These are phyloP conservation scores for Fulvia fulva DNA, from an alignment of 2,329 filamentous ascomycete species.

Conservation along the genomic window DNA sequence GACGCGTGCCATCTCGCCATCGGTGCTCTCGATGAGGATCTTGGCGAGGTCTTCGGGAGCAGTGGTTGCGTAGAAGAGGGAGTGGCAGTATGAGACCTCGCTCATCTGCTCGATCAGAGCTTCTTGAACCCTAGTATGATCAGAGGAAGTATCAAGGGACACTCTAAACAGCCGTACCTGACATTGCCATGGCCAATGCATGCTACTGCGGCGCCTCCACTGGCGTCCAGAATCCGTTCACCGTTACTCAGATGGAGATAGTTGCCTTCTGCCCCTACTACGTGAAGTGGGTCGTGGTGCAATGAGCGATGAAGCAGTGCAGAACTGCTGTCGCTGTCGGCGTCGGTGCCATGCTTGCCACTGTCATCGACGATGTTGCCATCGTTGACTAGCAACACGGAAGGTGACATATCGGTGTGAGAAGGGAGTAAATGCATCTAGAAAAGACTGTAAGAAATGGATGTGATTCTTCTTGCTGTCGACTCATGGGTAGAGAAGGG, in stretches of 20 bases:
- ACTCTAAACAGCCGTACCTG: constrained; percentile 33
- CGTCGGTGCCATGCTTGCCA: constrained; percentile 1
- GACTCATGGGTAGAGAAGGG: neutral
- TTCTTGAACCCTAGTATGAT: constrained; percentile 44
- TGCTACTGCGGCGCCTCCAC: constrained; percentile 68
- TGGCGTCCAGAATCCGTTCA: constrained; percentile 64
- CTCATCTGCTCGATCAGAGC: constrained; percentile 59
- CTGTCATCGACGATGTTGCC: constrained; percentile 19
- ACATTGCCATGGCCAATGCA: constrained; percentile 65
- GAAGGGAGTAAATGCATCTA: neutral
- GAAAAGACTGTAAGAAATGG: neutral
- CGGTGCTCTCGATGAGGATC: constrained; percentile 49
- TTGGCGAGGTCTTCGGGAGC: constrained; percentile 52
- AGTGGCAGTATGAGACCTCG: constrained; percentile 56
- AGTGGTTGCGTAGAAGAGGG: constrained; percentile 55
- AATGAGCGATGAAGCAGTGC: constrained; percentile 51
- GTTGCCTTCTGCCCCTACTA: constrained; percentile 48
- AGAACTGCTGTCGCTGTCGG: constrained; percentile 10
- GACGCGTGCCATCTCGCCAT: constrained; percentile 50
- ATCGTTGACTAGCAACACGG: constrained; percentile 22
- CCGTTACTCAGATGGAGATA: constrained; percentile 54
- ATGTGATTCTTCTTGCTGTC: neutral
- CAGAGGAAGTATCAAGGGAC: neutral
- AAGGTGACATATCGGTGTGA: constrained; percentile 16
- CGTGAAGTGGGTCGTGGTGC: constrained; percentile 44